Evolutionary conservation across 805 yeast species (phyloP).

Genomic region (Teunomyces stri): DNA sequence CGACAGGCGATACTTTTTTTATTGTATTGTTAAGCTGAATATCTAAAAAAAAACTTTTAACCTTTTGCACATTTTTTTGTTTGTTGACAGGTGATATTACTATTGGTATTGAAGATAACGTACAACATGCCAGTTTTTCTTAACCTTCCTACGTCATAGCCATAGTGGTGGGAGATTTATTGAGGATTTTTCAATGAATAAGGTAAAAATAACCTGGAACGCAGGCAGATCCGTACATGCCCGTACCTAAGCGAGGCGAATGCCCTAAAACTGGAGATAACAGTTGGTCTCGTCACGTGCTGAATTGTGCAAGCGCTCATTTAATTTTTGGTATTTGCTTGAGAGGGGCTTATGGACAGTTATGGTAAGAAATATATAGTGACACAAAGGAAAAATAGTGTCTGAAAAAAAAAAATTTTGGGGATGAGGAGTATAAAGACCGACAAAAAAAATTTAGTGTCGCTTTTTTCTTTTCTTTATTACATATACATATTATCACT

Average conservation of each 20-base stretch:
- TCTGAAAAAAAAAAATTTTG: not conserved
- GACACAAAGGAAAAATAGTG: not conserved
- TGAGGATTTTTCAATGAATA: not conserved
- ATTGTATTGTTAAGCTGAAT: not conserved
- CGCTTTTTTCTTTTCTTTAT: constrained; percentile 14
- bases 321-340: not conserved
- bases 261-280: not conserved
- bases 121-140: not conserved
- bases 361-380: not conserved
- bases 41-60: not conserved
- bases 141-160: not conserved
- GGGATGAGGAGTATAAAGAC: constrained; percentile 2
- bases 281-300: constrained; percentile 4
- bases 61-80: not conserved
- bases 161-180: not conserved
- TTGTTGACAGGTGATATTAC: not conserved
- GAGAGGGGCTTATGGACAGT: not conserved
- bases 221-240: not conserved
- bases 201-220: constrained; percentile 2
- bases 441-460: constrained; percentile 2
- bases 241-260: not conserved
- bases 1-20: not conserved
- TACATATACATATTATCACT: constrained; percentile 27
- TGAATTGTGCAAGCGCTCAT: not conserved
- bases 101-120: not conserved